phyloP scores from a whole-genome alignment of 2,329 filamentous ascomycete genomes.

The Penicillium oxalicum region DNA sequence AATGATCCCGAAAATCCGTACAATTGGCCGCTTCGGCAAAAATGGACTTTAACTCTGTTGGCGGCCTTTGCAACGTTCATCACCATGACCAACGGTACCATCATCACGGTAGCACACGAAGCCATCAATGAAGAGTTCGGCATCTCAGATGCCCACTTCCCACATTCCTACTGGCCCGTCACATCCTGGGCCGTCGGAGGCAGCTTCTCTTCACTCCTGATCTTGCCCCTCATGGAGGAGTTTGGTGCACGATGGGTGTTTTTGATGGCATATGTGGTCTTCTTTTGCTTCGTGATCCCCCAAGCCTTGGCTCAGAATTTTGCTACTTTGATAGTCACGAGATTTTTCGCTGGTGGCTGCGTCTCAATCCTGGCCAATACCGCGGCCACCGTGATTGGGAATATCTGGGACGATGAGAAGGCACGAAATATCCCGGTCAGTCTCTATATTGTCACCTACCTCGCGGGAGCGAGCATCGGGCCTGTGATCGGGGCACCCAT shows the following conservation, averaged over 20 bases:
- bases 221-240: conserved; percentile 34
- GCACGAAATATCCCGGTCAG: conserved; percentile 37
- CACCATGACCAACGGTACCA: conserved; percentile 34
- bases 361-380: conserved; percentile 38
- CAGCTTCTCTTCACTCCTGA: conserved; percentile 22
- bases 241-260: conserved; percentile 41
- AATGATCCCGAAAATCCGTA: conserved; percentile 34
- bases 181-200: conserved; percentile 30
- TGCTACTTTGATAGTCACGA: conserved; percentile 40
- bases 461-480: conserved; percentile 41
- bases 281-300: conserved; percentile 41
- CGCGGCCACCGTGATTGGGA: conserved; percentile 24
- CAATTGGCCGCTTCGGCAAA: conserved; percentile 32
- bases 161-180: conserved; percentile 30
- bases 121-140: conserved; percentile 32
- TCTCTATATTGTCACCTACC: conserved; percentile 38
- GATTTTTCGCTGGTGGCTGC: conserved; percentile 42
- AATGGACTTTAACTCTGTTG: conserved; percentile 31
- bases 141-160: conserved; percentile 26
- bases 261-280: conserved; percentile 31
- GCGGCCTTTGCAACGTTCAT: conserved; percentile 29
- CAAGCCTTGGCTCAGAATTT: conserved; percentile 43
- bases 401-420: conserved; percentile 30
- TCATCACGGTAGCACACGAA: conserved; percentile 34
- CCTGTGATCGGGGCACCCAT: conserved; percentile 41